Conservation (phyloP, 2,329 filamentous ascomycete genomes). For the Shiraia bambusicola region DNA sequence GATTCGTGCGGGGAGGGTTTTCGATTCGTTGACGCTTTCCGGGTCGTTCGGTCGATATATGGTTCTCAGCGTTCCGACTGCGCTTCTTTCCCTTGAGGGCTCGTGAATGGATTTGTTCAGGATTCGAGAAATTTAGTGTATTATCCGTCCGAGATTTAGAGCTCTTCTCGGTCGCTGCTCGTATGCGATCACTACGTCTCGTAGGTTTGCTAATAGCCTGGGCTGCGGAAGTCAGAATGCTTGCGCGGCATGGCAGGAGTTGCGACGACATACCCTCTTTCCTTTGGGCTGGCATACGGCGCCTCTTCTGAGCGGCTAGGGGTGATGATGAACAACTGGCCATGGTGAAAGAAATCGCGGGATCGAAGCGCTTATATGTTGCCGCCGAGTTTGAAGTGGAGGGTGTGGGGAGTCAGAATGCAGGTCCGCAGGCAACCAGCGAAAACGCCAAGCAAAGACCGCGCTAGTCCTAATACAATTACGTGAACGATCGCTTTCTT, state of each 20-base stretch:
- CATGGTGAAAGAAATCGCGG: conserved; percentile 2
- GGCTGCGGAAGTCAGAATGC: conserved; percentile 7
- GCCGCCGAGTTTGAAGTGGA: conserved; percentile 8
- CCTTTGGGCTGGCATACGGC: conserved; percentile 3
- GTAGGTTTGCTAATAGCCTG: conserved; percentile 5
- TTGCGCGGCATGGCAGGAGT: conserved; percentile 5
- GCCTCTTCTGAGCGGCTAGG: conserved; percentile 4
- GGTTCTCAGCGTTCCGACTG: conserved; percentile 1
- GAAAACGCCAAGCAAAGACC: conserved; percentile 2
- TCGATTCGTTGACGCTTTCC: conserved; percentile 7
- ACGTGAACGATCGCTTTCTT: neutral
- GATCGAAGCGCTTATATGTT: conserved; percentile 9
- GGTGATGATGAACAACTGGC: too few relatives aligned
- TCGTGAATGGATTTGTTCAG: conserved; percentile 4
- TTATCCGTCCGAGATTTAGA: conserved; percentile 3
- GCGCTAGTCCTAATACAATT: neutral
- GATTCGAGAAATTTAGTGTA: conserved; percentile 2
- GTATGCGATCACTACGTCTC: conserved; percentile 7
- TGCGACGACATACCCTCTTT: conserved; percentile 6
- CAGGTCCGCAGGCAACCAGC: neutral
- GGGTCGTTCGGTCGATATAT: conserved; percentile 9
- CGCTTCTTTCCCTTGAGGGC: conserved; percentile 7
- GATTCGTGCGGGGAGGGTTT: conserved; percentile 2
- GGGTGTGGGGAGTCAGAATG: too few relatives aligned
- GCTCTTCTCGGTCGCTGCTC: conserved; percentile 5